phyloP scores from a whole-genome alignment of 2,329 filamentous ascomycete species.

The Pseudofabraea citricarpa region DNA sequence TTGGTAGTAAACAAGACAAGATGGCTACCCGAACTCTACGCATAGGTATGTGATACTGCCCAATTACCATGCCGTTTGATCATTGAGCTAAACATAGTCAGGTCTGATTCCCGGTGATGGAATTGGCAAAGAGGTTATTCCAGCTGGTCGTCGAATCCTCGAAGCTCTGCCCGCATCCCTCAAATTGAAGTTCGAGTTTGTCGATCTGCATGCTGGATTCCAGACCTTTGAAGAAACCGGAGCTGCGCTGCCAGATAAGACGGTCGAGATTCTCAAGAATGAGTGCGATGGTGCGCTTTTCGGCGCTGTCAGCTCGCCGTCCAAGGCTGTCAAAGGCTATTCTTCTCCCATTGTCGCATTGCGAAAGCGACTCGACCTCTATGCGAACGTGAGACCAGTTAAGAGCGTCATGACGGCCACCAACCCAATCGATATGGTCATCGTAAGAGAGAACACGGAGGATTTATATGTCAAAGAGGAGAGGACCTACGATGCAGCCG shows the following conservation, averaged over 20 bases:
- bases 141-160: slow-evolving; percentile 83
- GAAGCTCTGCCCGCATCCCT: slow-evolving; percentile 91
- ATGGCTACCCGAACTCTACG: slow-evolving; percentile 63
- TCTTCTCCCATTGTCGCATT: slow-evolving; percentile 85
- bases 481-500: slow-evolving; percentile 68
- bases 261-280: slow-evolving; percentile 79
- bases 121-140: slow-evolving; percentile 98
- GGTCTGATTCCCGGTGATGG: slow-evolving; percentile 97
- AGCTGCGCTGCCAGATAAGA: slow-evolving; percentile 81
- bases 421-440: slow-evolving; percentile 79
- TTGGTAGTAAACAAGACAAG: too few relatives aligned
- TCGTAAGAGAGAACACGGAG: slow-evolving; percentile 98
- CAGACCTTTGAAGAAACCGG: slow-evolving; percentile 90
- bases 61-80: slow-evolving; percentile 4
- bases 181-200: slow-evolving; percentile 88
- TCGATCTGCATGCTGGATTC: slow-evolving; percentile 89
- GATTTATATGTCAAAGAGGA: slow-evolving; percentile 92
- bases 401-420: slow-evolving; percentile 68
- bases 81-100: slow-evolving; percentile 39
- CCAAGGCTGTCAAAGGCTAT: slow-evolving; percentile 87
- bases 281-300: slow-evolving; percentile 97
- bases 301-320: slow-evolving; percentile 90
- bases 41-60: slow-evolving; percentile 50
- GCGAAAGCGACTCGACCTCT: slow-evolving; percentile 90
- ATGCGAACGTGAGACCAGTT: slow-evolving; percentile 95